A percentile compares a stretch with the other conserved stretches of the same genome.
phyloP scores from a whole-genome alignment of 2,329 filamentous ascomycete species.

The Parasarocladium wereldwijsianum region DNA sequence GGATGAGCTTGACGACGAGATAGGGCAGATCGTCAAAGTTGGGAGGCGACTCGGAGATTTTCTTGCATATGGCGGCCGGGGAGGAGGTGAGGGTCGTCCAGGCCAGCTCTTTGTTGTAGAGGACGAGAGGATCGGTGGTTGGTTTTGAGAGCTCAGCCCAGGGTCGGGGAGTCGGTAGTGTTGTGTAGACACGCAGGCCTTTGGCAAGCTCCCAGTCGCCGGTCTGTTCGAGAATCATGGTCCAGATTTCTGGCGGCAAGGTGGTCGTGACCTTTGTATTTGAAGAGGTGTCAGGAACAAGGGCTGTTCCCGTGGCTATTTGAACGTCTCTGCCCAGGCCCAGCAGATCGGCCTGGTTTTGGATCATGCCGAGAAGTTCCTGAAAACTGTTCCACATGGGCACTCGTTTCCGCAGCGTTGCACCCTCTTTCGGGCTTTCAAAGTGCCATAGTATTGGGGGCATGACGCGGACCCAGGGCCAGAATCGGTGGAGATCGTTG shows the following conservation, averaged over 20 bases:
- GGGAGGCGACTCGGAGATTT: conserved; percentile 56
- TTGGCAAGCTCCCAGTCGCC: conserved; percentile 85
- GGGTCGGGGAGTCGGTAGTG: conserved; percentile 52
- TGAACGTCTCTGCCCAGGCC: conserved; percentile 60
- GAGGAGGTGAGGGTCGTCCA: conserved; percentile 68
- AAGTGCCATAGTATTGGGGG: conserved; percentile 74
- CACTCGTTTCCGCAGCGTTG: conserved; percentile 32
- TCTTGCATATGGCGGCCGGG: conserved; percentile 55
- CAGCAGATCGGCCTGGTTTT: conserved; percentile 63
- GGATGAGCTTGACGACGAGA: conserved; percentile 73
- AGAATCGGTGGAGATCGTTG: conserved; percentile 67
- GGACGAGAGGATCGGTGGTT: conserved; percentile 49
- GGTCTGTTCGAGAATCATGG: conserved; percentile 69
- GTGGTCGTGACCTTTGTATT: conserved; percentile 22
- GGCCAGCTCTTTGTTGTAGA: conserved; percentile 67
- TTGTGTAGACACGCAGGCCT: conserved; percentile 68
- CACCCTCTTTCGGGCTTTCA: conserved; percentile 24
- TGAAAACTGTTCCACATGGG: conserved; percentile 51
- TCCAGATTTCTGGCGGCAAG: conserved; percentile 79
- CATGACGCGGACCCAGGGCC: conserved; percentile 76
- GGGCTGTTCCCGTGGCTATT: conserved; percentile 26
- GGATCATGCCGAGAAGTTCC: conserved; percentile 58
- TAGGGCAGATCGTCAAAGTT: conserved; percentile 60
- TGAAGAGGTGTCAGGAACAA: conserved; percentile 18
- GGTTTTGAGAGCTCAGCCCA: conserved; percentile 50